Percentiles rank a stretch among this genome's conserved stretches.
Evolutionary conservation across 2,329 filamentous ascomycete species (phyloP).

Genomic region (Curvularia spicifera): DNA sequence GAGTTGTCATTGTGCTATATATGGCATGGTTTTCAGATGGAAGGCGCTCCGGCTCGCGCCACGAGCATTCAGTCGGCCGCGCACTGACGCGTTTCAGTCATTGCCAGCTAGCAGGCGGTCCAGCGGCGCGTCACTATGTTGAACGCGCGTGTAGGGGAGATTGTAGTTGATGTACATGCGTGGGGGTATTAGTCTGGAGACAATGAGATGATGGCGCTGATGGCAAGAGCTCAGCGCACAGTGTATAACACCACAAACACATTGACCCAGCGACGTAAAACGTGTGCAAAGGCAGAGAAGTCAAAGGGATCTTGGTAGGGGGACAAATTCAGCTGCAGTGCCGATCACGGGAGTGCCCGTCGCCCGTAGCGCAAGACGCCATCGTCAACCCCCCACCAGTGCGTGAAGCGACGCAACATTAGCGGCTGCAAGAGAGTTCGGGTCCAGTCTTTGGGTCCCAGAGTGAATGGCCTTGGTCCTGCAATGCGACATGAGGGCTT

Average conservation of each 20-base stretch:
- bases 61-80: slow-evolving; percentile 4
- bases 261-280: not conserved
- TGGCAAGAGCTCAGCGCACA: not conserved
- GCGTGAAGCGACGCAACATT: slow-evolving; percentile 4
- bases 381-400: slow-evolving; percentile 5
- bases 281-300: not conserved
- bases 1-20: slow-evolving; percentile 12
- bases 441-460: not conserved
- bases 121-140: not conserved
- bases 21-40: slow-evolving; percentile 2
- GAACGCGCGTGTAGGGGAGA: slow-evolving; percentile 2
- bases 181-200: not conserved
- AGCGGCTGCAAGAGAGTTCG: not conserved
- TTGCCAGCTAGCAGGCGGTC: slow-evolving; percentile 6
- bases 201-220: not conserved
- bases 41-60: slow-evolving; percentile 3
- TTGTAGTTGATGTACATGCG: not conserved
- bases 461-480: not conserved
- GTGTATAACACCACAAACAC: slow-evolving; percentile 3
- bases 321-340: slow-evolving; percentile 7
- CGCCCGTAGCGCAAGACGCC: slow-evolving; percentile 16
- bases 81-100: slow-evolving; percentile 9
- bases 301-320: not conserved
- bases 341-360: slow-evolving; percentile 30
- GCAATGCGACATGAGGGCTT: not conserved